Base-by-base conservation (phyloP, 2,329 filamentous ascomycete species). In the Trichoderma lentiforme region DNA sequence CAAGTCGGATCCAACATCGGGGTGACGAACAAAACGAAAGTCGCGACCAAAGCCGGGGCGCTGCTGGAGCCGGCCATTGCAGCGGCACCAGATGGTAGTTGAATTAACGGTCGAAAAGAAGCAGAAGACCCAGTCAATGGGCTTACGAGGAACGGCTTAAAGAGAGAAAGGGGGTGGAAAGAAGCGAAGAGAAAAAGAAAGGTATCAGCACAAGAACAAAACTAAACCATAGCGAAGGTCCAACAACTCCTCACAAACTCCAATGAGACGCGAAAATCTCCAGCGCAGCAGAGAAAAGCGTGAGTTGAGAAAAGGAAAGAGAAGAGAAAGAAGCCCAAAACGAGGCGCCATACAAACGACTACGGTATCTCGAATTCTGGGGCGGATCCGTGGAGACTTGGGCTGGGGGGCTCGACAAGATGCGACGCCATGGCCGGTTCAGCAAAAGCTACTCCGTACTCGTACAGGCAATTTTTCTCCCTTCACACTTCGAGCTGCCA, bases 11-110 rank as follows among this genome's bases (percentile, higher is more conserved):
- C 26, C 6, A 47, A 18, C 84, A 86, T 83, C 53, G 88, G 67
- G 67, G 57, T 47, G 28, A 70, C 67, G 67, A 61, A 70, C 87
- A 89, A 89, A 72, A 82, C 80, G 77, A 89, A 88, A 74, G 86
- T 85, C 73, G 86, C 85, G 78, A 86, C 79, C 73, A 88, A 80
- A 76, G 84, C 84, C 83, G 86, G 84, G 47, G 80, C 80, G 74
- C 81, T 81, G 76, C 78, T 83, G 74, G 83, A 78, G 74, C 81
- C 79, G 73, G 83, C 83, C 86, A 88, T 88, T 77, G 72, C 74
- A 73, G 75, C 73, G 71, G 73, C 58, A 66, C 74, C 73, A 58
- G 72, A 73, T 73, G 73, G 76, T 74, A 73, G 32, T 77, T 76
- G 76, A 80, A 68, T 60, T 34, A 75, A 79, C 75, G 74, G 64